Base-by-base conservation (phyloP, 352 stramenopile species). In the Aphanomyces astaci region DNA sequence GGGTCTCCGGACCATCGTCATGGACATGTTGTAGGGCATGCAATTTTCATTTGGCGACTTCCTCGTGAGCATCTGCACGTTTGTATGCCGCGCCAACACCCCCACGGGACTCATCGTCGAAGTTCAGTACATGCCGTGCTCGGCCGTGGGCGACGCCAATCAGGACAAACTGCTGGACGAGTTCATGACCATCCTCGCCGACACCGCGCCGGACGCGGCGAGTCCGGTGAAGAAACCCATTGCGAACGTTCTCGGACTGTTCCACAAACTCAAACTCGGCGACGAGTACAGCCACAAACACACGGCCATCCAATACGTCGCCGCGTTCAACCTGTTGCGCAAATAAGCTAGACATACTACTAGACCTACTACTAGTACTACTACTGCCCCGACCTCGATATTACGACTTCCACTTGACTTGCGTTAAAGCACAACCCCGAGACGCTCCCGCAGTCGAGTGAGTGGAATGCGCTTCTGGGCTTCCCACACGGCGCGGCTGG, bases 221-320 rank as follows among this genome's bases (percentile, higher is more conserved):
- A 32, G 25, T n/a, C 32, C 62, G 15, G 63, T 94, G 49, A 82
- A 81, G 51, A 94, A 94, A 66, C 86, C 86, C 27, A 75, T 94
- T 30, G 78, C 88, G 30, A 89, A 81, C 56, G 63, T 92, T 57
- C 43, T 66, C 4, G 74, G 74, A 28, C 72, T 92, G 0, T 92
- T 89, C 55, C 79, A 92, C 54, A 92, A 92, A 71, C 81, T 87
- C 17, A 78, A 79, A n/a, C 76, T 92, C 33, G 27, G 46, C 43
- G 39, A 25, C 57, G 82, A 92, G 73, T 94, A 94, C 71, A 90
- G 78, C 32, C 86, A 92, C 73, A 94, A 94, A 70, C 86, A 94
- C 75, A 94, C 86, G 64, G 86, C 82, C 36, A 77, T 94, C 70
- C 86, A 94, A 74, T 94, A 94, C 69, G 86, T 94, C 36, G 86